A percentile compares a stretch with the other conserved stretches of the same genome.
These are phyloP conservation scores for Paralagenidium karlingii DNA, from an alignment of 352 stramenopile species.

Conservation along the genomic window DNA sequence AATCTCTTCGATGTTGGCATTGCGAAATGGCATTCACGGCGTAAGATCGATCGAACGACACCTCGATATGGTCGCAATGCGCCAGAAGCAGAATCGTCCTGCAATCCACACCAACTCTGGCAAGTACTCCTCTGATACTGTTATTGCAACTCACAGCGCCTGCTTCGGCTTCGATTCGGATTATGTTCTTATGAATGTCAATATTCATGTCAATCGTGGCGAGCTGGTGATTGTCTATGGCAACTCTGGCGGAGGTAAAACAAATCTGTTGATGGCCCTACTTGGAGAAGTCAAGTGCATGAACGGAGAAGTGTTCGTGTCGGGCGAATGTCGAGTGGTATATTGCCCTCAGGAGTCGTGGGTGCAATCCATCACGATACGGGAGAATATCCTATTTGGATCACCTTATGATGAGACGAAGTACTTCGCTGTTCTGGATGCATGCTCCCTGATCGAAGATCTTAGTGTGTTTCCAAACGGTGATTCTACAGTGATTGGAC, in stretches of 20 bases:
- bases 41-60: no score
- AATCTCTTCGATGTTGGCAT: no score
- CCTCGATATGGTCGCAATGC: no score
- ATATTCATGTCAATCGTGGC: no score
- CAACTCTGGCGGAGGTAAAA: constrained; percentile 48
- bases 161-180: no score
- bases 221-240: constrained; percentile 46
- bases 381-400: constrained; percentile 83
- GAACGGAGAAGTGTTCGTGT: constrained; percentile 3
- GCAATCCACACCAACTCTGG: no score
- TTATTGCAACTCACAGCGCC: no score
- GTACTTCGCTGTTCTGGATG: constrained; percentile 20
- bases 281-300: constrained; percentile 2
- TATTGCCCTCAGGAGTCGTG: constrained; percentile 51
- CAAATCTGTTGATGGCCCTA: constrained; percentile 1
- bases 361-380: constrained; percentile 65
- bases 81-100: no score
- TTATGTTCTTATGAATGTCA: no score
- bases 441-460: constrained; percentile 9
- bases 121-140: no score
- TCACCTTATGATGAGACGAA: constrained; percentile 33
- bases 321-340: constrained; percentile 11
- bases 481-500: constrained; percentile 25
- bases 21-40: no score
- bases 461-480: constrained; percentile 32